Evolutionary conservation across 2,329 filamentous ascomycete species (phyloP).

Genomic region (Hymenoscyphus fructigenus): DNA sequence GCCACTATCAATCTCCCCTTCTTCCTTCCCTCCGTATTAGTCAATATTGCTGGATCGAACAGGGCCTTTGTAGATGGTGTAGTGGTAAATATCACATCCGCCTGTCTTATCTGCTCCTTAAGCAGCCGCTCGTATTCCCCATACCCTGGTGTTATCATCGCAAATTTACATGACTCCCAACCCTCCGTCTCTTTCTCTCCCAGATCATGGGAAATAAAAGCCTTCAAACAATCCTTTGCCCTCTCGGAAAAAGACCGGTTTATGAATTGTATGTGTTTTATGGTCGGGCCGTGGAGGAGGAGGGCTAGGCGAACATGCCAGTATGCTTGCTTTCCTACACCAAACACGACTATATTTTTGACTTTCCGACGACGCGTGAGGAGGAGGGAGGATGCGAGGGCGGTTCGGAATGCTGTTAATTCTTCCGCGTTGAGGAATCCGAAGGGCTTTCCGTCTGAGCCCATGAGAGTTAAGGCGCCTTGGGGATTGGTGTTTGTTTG

Average conservation of each 20-base stretch:
- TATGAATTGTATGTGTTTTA: conserved; percentile 79
- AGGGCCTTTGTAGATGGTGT: conserved; percentile 73
- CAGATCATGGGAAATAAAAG: conserved; percentile 46
- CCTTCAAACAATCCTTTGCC: conserved; percentile 51
- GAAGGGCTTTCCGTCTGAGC: conserved; percentile 57
- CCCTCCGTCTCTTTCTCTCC: conserved; percentile 56
- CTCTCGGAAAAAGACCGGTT: conserved; percentile 68
- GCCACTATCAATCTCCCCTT: conserved; percentile 72
- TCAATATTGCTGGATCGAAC: conserved; percentile 73
- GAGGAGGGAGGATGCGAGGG: conserved; percentile 67
- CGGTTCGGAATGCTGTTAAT: conserved; percentile 78
- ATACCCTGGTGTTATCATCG: conserved; percentile 66
- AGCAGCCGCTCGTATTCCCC: conserved; percentile 65
- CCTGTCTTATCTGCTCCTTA: conserved; percentile 67
- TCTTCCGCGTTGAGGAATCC: conserved; percentile 73
- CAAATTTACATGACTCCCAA: conserved; percentile 66
- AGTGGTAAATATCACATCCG: conserved; percentile 86
- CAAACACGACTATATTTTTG: conserved; percentile 79
- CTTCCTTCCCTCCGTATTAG: conserved; percentile 65
- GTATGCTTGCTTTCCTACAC: conserved; percentile 85
- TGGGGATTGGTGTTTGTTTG: conserved; percentile 27
- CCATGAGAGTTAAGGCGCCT: conserved; percentile 69
- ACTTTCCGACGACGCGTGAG: conserved; percentile 66
- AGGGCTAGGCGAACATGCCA: conserved; percentile 90
- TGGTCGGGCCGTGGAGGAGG: conserved; percentile 66